These are phyloP conservation scores for Gracilaria caudata DNA, from an alignment of 23 red algal species.

Conservation along the genomic window DNA sequence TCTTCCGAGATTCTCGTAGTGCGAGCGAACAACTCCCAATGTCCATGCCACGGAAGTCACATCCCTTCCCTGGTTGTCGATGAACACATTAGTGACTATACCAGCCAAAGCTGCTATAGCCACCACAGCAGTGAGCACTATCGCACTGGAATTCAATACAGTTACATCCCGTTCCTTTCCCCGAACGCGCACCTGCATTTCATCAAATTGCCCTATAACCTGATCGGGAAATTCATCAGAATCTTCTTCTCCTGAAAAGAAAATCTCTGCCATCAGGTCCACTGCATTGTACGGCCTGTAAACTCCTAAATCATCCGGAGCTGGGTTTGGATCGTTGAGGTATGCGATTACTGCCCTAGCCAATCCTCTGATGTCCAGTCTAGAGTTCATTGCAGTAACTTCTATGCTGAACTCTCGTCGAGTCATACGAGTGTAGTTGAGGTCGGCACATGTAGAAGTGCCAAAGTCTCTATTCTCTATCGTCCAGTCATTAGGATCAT, in stretches of 20 bases:
- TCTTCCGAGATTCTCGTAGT: slow-evolving; percentile 3
- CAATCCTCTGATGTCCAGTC: background rate
- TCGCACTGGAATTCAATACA: background rate
- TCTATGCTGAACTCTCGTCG: slow-evolving; percentile 19
- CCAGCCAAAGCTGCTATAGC: background rate
- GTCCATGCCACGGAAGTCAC: slow-evolving; percentile 18
- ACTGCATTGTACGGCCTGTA: slow-evolving; percentile 17
- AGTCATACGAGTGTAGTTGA: slow-evolving; percentile 21
- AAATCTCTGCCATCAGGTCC: background rate
- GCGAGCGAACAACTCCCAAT: background rate
- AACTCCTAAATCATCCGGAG: background rate
- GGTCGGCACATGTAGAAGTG: background rate
- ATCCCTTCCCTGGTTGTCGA: slow-evolving; percentile 12
- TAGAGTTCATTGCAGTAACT: background rate
- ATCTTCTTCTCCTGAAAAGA: slow-evolving; percentile 7
- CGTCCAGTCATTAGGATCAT: slow-evolving; percentile 11
- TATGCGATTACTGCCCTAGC: slow-evolving; percentile 7
- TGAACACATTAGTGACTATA: background rate
- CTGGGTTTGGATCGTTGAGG: background rate
- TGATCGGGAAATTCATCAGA: background rate
- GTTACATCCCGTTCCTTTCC: slow-evolving; percentile 1
- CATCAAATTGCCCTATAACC: background rate
- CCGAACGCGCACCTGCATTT: slow-evolving; percentile 10
- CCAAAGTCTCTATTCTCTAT: background rate
- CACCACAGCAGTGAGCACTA: background rate